Conservation (phyloP, 257 asterid species). For the Nicotiana otophora region DNA sequence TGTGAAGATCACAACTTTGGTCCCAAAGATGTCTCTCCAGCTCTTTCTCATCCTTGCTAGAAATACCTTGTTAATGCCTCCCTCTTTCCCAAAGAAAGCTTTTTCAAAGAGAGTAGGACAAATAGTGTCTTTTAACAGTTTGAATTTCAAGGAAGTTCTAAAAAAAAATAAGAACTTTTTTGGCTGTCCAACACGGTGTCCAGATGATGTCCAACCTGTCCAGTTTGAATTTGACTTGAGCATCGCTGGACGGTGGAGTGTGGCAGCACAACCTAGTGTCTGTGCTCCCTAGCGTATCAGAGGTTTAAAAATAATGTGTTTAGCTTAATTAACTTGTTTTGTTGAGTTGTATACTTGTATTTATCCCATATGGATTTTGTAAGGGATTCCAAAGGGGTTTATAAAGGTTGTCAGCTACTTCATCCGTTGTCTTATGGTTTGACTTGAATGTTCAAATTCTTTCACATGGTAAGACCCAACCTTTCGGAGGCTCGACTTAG, state of each 20-base stretch:
- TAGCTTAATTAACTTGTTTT: not conserved
- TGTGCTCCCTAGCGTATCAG: not conserved
- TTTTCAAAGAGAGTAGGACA: not conserved
- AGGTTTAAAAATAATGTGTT: not conserved
- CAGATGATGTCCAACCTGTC: not conserved
- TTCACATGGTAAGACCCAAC: too few species aligned
- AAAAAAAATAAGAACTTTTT: not conserved
- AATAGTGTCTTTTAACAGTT: not conserved
- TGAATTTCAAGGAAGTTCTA: not conserved
- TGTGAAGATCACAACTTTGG: not conserved
- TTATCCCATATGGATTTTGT: not conserved
- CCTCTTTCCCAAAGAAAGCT: not conserved
- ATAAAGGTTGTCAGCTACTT: not conserved
- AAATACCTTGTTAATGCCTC: not conserved
- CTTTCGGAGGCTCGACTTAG: too few species aligned
- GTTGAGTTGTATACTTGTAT: not conserved
- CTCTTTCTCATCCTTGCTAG: not conserved
- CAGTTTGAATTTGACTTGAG: not conserved
- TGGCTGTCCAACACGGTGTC: constrained; percentile 1
- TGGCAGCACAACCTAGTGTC: not conserved
- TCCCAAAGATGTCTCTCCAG: not conserved
- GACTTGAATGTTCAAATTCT: not conserved
- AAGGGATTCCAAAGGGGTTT: not conserved
- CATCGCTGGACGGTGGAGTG: not conserved
- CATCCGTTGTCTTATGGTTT: not conserved